Evolutionary conservation across 345 rosid genomes (phyloP), one percentile per base, ranked within the genome.

Genomic region (Hypericum perforatum): DNA sequence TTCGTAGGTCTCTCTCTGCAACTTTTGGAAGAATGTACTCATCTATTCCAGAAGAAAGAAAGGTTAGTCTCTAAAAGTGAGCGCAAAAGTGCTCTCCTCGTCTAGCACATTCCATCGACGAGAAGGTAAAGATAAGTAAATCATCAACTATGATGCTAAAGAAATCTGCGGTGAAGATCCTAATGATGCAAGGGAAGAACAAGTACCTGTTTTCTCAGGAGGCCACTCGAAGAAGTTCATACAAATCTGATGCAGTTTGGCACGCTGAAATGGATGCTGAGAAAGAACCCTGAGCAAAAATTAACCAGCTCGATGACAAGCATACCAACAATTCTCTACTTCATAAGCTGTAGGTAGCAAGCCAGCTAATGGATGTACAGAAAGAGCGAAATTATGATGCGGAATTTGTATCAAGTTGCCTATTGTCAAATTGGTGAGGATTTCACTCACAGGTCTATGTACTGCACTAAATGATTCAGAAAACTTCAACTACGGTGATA

Each of bases 1-100:
- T 76, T 45, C 90, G 69, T 58, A 92, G 54, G 56, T 77, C 82
- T 73, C 95, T 78, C 74, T 92, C 97, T 56, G 94, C 98, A 70
- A 88, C 75, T 80, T 80, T 92, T 11, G 97, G 86, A 63, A 92
- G 94, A 62, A 85, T 69, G 66, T 85, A 88, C 63, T 88, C 95
- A 69, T 92, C 98, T 88, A 72, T 56, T 11, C 43, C 49, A 64
- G 13, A 15, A 9, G 37, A 5, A 45, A 16, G 16, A 45, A 44
- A 15, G 13, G 16, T 3, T 43, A 60, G 37, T 39, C 7, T 22
- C 7, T 10, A 44, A 56, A 9, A 41, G 9, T 0, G 7, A 16
- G 0, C 2, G 52, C 40, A 52, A 45, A 16, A 22, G 51, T 39
- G 38, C 42, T 42, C 11, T 11, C 11, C 38, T 57, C 3, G n/a